A percentile compares a stretch with the other conserved stretches of the same genome.
Evolutionary conservation across 2,329 filamentous ascomycete genomes (phyloP).

Genomic region (Aspergillus calidoustus): DNA sequence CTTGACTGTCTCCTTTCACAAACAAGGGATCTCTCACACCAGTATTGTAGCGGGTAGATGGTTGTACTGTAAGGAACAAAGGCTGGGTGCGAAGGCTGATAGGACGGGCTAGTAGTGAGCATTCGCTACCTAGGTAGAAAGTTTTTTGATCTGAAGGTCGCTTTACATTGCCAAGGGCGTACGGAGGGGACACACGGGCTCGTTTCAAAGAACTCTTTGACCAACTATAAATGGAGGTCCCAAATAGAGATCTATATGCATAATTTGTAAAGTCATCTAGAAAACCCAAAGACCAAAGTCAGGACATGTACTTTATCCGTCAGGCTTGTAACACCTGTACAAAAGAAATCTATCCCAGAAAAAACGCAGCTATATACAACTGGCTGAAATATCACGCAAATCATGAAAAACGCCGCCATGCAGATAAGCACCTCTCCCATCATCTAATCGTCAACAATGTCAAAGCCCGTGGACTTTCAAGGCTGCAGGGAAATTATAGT

Average conservation of each 20-base stretch:
- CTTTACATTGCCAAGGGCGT: background rate
- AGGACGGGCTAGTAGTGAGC: too few relatives aligned
- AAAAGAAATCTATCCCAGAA: constrained; percentile 7
- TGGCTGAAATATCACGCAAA: background rate
- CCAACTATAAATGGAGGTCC: background rate
- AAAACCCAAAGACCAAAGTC: background rate
- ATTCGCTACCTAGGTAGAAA: too few relatives aligned
- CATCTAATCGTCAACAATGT: constrained; percentile 3
- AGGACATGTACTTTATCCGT: background rate
- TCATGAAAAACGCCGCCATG: constrained; percentile 14
- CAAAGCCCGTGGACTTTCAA: background rate
- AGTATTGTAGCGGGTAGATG: background rate
- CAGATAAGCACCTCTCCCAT: constrained; percentile 4
- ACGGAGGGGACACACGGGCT: background rate
- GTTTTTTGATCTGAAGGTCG: background rate
- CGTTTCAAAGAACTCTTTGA: background rate
- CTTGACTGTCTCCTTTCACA: background rate
- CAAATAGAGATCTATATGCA: too few relatives aligned
- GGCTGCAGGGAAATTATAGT: background rate
- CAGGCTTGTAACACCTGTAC: background rate
- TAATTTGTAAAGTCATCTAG: background rate
- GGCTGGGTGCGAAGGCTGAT: background rate
- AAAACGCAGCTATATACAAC: background rate
- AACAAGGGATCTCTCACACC: background rate
- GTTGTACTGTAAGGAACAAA: background rate